Evolutionary conservation across 192 early-diverging fungal species (phyloP).

Genomic region (Linnemannia exigua): DNA sequence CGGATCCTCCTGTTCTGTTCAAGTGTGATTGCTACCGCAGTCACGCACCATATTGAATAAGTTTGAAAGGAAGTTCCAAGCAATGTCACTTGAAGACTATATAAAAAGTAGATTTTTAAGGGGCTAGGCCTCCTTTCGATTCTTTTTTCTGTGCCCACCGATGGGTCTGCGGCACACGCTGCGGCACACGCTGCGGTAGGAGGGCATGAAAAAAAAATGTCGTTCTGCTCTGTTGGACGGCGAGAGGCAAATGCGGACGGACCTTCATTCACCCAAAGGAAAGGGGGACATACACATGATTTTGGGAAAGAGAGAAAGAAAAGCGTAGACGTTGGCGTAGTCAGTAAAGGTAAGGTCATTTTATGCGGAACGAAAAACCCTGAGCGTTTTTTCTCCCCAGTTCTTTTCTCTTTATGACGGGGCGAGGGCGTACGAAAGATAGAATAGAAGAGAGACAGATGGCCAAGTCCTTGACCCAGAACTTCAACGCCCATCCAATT

Average conservation of each 20-base stretch:
- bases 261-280: neutral
- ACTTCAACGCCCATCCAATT: too few species aligned
- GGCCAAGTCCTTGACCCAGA: too few species aligned
- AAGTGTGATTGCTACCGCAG: slow-evolving; percentile 14
- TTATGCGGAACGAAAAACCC: slow-evolving; percentile 2
- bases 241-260: neutral
- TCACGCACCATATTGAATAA: slow-evolving; percentile 54
- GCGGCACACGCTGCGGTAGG: too few species aligned
- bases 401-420: too few species aligned
- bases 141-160: neutral
- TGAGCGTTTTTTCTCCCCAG: too few species aligned
- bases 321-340: neutral
- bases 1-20: neutral
- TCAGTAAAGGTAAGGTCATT: neutral
- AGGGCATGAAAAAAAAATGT: neutral
- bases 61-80: slow-evolving; percentile 43
- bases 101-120: neutral
- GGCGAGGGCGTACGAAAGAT: too few species aligned
- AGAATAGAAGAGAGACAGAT: too few species aligned
- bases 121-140: neutral
- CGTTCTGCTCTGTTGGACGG: too few species aligned
- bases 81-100: neutral
- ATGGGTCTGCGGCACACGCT: neutral
- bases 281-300: neutral
- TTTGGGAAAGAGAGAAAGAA: neutral